A percentile compares a stretch with the other conserved stretches of the same genome.
These are phyloP conservation scores for Tanacetum coccineum DNA, from an alignment of 129 eudicot genomes.

Conservation along the genomic window DNA sequence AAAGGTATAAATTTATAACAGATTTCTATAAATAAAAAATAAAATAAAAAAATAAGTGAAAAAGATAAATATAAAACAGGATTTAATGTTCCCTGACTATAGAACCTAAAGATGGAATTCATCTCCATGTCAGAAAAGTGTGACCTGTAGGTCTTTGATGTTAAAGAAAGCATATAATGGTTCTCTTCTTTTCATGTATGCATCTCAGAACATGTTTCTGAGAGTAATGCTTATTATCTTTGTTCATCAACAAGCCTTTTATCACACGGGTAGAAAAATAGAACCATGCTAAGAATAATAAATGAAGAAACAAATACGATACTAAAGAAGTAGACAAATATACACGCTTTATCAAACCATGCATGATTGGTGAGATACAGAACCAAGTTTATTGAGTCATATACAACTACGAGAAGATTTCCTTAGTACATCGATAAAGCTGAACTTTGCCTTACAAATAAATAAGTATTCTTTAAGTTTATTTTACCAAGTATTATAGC, in stretches of 20 bases:
- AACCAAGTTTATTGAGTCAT: conserved; percentile 15
- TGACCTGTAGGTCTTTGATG: conserved; percentile 3
- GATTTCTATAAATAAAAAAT: no score
- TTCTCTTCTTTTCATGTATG: neutral
- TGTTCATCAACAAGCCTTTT: no score
- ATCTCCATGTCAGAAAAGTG: conserved; percentile 20
- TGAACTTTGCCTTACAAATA: conserved; percentile 8
- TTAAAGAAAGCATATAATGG: neutral
- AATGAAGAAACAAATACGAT: neutral
- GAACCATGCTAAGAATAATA: no score
- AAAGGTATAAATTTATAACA: no score
- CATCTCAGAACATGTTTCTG: neutral
- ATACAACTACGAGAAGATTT: conserved; percentile 1
- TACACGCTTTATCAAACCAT: neutral
- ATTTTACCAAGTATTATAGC: neutral
- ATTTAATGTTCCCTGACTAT: no score
- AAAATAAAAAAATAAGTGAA: no score
- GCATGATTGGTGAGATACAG: neutral
- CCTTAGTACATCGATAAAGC: conserved; percentile 3
- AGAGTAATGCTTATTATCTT: neutral
- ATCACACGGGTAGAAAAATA: no score
- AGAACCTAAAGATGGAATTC: conserved; percentile 45
- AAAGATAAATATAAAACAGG: no score
- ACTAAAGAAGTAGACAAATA: neutral
- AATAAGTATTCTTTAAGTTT: conserved; percentile 6